Evolutionary conservation across 2,329 filamentous ascomycete genomes (phyloP).

Genomic region (Fusarium abutilonis): DNA sequence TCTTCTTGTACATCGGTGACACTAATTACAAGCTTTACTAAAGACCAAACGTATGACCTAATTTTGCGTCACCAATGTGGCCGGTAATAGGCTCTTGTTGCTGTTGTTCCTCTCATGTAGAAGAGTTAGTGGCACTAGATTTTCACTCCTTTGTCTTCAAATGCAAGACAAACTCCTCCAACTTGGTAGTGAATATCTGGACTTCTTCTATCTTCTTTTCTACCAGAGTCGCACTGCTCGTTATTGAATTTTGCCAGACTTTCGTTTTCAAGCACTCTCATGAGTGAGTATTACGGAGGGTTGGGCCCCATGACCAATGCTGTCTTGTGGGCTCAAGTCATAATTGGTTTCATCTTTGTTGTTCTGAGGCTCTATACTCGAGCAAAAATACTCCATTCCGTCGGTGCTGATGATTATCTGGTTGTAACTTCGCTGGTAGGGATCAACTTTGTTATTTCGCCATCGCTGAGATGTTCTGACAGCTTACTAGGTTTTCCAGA

Average conservation of each 20-base stretch:
- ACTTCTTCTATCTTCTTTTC: background rate
- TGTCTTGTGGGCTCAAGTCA: conserved; percentile 22
- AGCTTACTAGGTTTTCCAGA: conserved; percentile 12
- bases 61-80: too few relatives aligned
- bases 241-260: background rate
- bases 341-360: conserved; percentile 19
- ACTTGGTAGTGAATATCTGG: background rate
- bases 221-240: background rate
- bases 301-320: conserved; percentile 23
- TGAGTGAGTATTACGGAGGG: conserved; percentile 23
- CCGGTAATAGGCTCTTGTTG: too few relatives aligned
- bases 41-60: too few relatives aligned
- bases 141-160: background rate
- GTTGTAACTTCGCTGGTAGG: conserved; percentile 9
- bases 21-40: too few relatives aligned
- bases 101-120: background rate
- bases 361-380: conserved; percentile 16
- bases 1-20: too few relatives aligned
- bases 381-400: conserved; percentile 1
- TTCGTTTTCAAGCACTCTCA: background rate
- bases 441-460: fast-evolving
- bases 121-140: background rate
- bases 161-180: background rate
- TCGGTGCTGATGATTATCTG: conserved; percentile 22
- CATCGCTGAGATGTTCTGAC: background rate